Evolutionary conservation across 352 stramenopile species (phyloP), one percentile per base, ranked within the genome.

Genomic region (Pythium pyrilobum): DNA sequence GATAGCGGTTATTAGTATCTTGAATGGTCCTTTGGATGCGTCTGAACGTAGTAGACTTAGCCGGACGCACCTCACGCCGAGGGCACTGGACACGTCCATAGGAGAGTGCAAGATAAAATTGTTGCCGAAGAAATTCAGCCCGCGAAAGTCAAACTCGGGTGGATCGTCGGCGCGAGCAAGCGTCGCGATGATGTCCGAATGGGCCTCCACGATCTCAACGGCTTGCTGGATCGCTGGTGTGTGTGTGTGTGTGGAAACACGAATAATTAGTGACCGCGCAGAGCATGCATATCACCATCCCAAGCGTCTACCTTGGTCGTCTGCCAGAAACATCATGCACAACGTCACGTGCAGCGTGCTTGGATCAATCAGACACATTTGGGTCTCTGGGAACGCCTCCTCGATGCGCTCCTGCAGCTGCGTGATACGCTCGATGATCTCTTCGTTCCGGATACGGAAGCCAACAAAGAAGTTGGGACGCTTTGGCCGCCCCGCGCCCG

Each of bases 401-500:
- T 46, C 41, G 20, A 82, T 71, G 24, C 56, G 56, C 36, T 45
- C 40, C 47, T 77, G 69, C 5, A 79, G 52, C 23, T 25, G 3
- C 33, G 62, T 43, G 4, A 77, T 55, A 18, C 52, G 21, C 18
- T 45, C 38, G 8, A 67, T 40, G 21, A 77, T 48, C 8, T 31
- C n/a, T 0, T 27, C n/a, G 2, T 58, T 57, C 5, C 39, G 56
- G 51, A 79, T 52, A 4, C 67, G 69, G 33, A 77, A 74, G 4
- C 58, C 67, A 0, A 82, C 64, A n/a, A 82, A 79, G 69, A 73
- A 77, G 36, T 77, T 77, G 54, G 71, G 71, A 13, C 45, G 47
- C 38, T 62, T 48, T 16, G 31, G 31, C 37, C n/a, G n/a, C n/a
- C n/a, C n/a, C n/a, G n/a, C n/a, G n/a, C n/a, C n/a, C n/a, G n/a